Conservation (phyloP, 345 rosid genomes). For the Euphorbia lathyris region DNA sequence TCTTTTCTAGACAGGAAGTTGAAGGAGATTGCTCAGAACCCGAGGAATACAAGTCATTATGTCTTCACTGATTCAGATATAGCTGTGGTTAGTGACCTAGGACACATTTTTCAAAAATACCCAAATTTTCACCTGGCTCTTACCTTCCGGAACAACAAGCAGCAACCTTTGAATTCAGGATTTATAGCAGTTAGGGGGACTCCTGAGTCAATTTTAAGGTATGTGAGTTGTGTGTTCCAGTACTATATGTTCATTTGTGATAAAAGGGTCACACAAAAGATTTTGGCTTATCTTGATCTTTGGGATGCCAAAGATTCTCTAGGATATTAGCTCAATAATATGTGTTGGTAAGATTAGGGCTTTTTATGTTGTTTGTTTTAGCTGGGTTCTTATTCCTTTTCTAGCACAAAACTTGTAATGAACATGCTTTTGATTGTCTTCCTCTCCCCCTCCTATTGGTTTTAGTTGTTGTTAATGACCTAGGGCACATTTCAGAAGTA, state of each 20-base stretch:
- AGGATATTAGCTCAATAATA: not conserved
- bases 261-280: not conserved
- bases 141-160: slow-evolving; percentile 91
- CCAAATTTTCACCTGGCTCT: slow-evolving; percentile 74
- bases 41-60: slow-evolving; percentile 47
- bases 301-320: not conserved
- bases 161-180: slow-evolving; percentile 92
- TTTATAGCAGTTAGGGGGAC: slow-evolving; percentile 94
- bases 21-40: slow-evolving; percentile 37
- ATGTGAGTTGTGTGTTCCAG: slow-evolving; percentile 5
- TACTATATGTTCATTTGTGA: not conserved
- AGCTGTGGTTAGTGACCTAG: slow-evolving; percentile 69
- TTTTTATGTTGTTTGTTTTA: not conserved
- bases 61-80: slow-evolving; percentile 90
- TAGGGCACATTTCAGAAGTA: too few relatives aligned
- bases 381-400: not conserved
- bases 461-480: too few relatives aligned
- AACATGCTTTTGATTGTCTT: too few relatives aligned
- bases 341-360: not conserved
- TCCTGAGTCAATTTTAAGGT: slow-evolving; percentile 70
- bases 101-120: slow-evolving; percentile 50
- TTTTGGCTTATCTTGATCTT: not conserved
- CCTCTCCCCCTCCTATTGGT: too few relatives aligned
- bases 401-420: not conserved
- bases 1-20: slow-evolving; percentile 63